phyloP scores from a whole-genome alignment of 1,284 basidiomycete species.

The Boletus sp. region DNA sequence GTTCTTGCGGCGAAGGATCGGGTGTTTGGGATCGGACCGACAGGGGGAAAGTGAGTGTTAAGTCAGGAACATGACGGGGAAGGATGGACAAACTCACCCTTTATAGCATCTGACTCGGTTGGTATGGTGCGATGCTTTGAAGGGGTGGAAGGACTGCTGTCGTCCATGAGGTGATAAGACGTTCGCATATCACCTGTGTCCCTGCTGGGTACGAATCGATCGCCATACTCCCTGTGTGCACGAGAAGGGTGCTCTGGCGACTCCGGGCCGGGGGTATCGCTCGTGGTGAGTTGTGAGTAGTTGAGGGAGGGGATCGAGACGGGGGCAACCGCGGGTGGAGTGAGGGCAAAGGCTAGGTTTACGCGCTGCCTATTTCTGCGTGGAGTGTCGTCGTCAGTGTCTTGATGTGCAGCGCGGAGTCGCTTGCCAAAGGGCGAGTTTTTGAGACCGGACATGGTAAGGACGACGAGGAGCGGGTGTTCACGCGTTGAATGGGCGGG shows the following conservation, averaged over 20 bases:
- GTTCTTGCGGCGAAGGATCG: constrained; percentile 43
- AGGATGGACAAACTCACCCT: constrained; percentile 43
- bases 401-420: constrained; percentile 59
- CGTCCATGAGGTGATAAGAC: constrained; percentile 72
- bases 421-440: constrained; percentile 79
- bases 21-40: constrained; percentile 7
- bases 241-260: constrained; percentile 44
- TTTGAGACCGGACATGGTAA: constrained; percentile 65
- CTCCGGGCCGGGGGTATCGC: constrained; percentile 53
- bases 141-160: constrained; percentile 60
- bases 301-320: constrained; percentile 53
- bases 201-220: constrained; percentile 71
- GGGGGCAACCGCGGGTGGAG: constrained; percentile 23
- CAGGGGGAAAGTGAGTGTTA: constrained; percentile 1
- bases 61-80: background rate
- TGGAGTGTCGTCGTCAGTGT: constrained; percentile 51
- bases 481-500: constrained; percentile 28
- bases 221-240: constrained; percentile 58
- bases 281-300: constrained; percentile 47
- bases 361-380: constrained; percentile 50
- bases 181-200: constrained; percentile 72
- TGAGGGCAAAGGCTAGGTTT: constrained; percentile 40
- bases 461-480: background rate
- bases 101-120: constrained; percentile 72
- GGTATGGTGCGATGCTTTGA: constrained; percentile 70